Percentiles rank a stretch among this genome's conserved stretches.
Evolutionary conservation across 441 rosid species (phyloP).

Genomic region (Jatropha podagrica): DNA sequence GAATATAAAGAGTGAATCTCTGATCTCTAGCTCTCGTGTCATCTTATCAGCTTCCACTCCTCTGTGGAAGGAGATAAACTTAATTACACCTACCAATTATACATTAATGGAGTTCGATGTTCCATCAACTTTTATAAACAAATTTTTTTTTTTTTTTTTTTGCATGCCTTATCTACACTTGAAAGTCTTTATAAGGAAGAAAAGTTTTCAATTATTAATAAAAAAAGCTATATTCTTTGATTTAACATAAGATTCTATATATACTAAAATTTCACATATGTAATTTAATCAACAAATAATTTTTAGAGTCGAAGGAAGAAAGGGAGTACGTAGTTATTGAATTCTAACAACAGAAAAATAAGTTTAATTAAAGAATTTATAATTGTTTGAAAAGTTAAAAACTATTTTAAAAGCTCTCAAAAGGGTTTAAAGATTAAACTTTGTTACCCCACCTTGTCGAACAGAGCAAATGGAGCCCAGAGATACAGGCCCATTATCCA

Average conservation of each 20-base stretch:
- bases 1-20: constrained; percentile 18
- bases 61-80: background rate
- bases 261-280: too few relatives aligned
- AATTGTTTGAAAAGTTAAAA: too few relatives aligned
- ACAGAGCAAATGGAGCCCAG: constrained; percentile 34
- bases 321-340: too few relatives aligned
- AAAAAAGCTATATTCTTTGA: background rate
- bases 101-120: constrained; percentile 4
- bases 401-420: too few relatives aligned
- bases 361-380: too few relatives aligned
- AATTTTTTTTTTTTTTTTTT: constrained; percentile 1
- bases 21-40: constrained; percentile 21
- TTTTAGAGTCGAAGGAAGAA: too few relatives aligned
- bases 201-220: constrained; percentile 13
- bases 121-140: constrained; percentile 14
- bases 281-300: too few relatives aligned
- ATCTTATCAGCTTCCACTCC: constrained; percentile 39
- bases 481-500: constrained; percentile 26
- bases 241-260: constrained; percentile 10
- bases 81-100: background rate
- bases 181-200: constrained; percentile 16
- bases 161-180: constrained; percentile 16
- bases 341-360: too few relatives aligned
- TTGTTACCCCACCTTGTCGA: background rate
- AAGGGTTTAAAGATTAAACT: background rate